phyloP scores from a whole-genome alignment of 2,329 filamentous ascomycete genomes.

The Myriosclerotinia scirpicola region DNA sequence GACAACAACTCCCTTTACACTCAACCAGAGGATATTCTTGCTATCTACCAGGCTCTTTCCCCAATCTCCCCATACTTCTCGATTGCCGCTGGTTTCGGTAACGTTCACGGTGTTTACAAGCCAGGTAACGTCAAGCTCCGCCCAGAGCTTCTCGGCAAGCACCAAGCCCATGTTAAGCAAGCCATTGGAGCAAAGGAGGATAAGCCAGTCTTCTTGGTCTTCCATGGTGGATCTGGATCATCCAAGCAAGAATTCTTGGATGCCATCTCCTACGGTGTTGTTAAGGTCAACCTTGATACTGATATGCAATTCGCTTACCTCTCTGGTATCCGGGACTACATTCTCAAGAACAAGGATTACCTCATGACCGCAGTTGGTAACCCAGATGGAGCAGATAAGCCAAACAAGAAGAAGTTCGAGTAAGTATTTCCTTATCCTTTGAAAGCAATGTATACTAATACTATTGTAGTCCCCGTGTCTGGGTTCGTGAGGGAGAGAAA shows the following conservation, averaged over 20 bases:
- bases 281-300: constrained; percentile 99
- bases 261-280: constrained; percentile 89
- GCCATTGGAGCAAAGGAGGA: constrained; percentile 68
- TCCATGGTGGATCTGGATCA: constrained; percentile 96
- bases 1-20: constrained; percentile 98
- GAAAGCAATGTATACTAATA: constrained; percentile 6
- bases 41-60: constrained; percentile 82
- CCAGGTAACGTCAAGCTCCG: constrained; percentile 95
- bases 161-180: constrained; percentile 88
- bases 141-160: constrained; percentile 93
- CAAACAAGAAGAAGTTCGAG: constrained; percentile 96
- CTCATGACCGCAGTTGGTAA: constrained; percentile 84
- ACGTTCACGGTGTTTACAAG: constrained; percentile 99
- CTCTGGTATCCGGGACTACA: constrained; percentile 88
- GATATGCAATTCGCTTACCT: constrained; percentile 97
- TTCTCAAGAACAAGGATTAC: constrained; percentile 94
- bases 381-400: constrained; percentile 94
- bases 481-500: constrained; percentile 97
- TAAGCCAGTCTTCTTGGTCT: constrained; percentile 98
- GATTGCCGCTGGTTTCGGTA: constrained; percentile 96
- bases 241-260: constrained; percentile 85
- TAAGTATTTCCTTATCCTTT: neutral
- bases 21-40: constrained; percentile 92
- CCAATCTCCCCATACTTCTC: constrained; percentile 95
- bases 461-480: constrained; percentile 52